These are phyloP conservation scores for Plasmodium gonderi DNA, from an alignment of 169 alveolate species.

Conservation along the genomic window DNA sequence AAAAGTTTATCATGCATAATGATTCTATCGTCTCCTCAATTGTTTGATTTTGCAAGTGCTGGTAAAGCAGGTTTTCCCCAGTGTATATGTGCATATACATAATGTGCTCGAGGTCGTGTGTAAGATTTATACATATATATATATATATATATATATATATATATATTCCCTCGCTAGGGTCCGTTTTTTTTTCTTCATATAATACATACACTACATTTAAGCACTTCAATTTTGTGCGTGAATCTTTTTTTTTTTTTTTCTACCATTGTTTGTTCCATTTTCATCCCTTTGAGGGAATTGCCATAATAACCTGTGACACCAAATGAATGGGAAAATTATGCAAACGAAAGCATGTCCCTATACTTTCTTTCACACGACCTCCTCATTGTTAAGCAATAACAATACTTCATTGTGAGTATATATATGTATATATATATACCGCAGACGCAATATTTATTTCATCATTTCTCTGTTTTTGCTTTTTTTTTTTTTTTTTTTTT, in stretches of 20 bases:
- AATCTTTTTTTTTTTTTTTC: neutral
- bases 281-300: neutral
- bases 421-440: too few relatives aligned
- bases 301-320: neutral
- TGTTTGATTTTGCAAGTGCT: neutral
- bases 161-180: neutral
- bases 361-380: neutral
- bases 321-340: neutral
- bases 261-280: neutral
- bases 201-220: neutral
- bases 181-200: neutral
- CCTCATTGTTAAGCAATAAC: neutral
- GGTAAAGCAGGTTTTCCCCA: too few relatives aligned
- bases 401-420: neutral
- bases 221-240: neutral
- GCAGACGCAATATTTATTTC: neutral
- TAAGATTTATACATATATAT: neutral
- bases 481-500: neutral
- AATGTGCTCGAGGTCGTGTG: neutral
- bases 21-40: slow-evolving; percentile 26
- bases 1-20: slow-evolving; percentile 26
- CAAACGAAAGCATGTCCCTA: neutral
- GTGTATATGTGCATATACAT: too few relatives aligned
- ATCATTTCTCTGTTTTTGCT: neutral
- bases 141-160: neutral